Base-by-base conservation (phyloP, 2,329 filamentous ascomycete species). In the Penicillium sp. region DNA sequence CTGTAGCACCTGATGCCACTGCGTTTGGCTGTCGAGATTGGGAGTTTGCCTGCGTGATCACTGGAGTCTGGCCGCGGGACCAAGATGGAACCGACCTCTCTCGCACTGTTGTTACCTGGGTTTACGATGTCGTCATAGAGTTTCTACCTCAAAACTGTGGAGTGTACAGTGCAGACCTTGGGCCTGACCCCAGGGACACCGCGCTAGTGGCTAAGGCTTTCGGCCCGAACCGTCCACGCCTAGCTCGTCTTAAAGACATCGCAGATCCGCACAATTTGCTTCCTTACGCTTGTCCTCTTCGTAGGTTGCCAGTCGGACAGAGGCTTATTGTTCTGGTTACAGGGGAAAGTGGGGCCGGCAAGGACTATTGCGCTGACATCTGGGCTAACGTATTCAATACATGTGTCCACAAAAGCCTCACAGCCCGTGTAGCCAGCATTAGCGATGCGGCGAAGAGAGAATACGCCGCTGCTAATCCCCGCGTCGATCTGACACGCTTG, bases 1-100 rank as follows among this genome's bases (percentile, higher is more conserved):
- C 87, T 28, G 65, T 84, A 17, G 68, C 74, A 1, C 64, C 74
- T 5, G 73, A 82, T 64, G 79, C 78, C 28, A 85, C 83, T 60
- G 86, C 87, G 57, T 89, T 89, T 58, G 86, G 87, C 49, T 88
- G 83, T 76, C 84, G 87, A 73, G 80, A 86, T 71, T 89, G 86
- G 87, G 80, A 85, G 35, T 89, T 84, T 76, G 87, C 86, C 50
- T 89, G 87, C 66, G 84, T 89, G 4, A 70, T 90, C 45, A 89
- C 86, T 5, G 86, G 85, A 28, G 82, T 88, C 60, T 89, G 87
- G 87, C 78, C 79, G 2, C 83, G 85, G 17, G 77, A 83, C 10
- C 71, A 84, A 72, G 84, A 63, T 51, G 79, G 71, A 47, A 83
- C 78, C 0, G 72, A 77, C 50, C 42, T 65, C 12, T 77, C 82